Percentiles rank a stretch among this genome's conserved stretches.
These are phyloP conservation scores for Carallia pectinifolia DNA, from an alignment of 345 rosid genomes.

Conservation along the genomic window DNA sequence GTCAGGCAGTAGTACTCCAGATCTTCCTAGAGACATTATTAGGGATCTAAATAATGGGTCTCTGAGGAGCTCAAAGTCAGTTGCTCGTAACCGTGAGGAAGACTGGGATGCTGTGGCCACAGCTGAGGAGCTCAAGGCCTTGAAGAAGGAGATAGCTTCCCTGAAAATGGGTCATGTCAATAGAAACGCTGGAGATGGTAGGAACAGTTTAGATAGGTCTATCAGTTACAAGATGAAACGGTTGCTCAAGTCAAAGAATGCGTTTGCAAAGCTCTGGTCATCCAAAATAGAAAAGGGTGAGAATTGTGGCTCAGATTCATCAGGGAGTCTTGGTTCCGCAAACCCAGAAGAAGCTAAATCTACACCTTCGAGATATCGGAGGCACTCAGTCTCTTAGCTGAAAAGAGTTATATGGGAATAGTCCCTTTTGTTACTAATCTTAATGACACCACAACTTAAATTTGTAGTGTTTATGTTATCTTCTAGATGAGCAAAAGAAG, in stretches of 20 bases:
- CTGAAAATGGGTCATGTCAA: conserved; percentile 44
- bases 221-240: conserved; percentile 59
- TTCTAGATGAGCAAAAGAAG: conserved; percentile 24
- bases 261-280: conserved; percentile 53
- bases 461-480: conserved; percentile 18
- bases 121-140: conserved; percentile 67
- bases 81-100: conserved; percentile 59
- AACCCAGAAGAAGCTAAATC: conserved; percentile 51
- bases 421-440: conserved; percentile 7
- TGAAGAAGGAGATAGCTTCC: conserved; percentile 62
- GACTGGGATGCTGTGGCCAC: conserved; percentile 82
- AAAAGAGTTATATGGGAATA: conserved; percentile 10
- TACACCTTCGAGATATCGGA: conserved; percentile 69
- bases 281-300: conserved; percentile 57
- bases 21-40: conserved; percentile 47
- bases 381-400: conserved; percentile 66
- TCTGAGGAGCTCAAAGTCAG: conserved; percentile 68
- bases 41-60: conserved; percentile 55
- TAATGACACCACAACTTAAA: conserved; percentile 19
- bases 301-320: conserved; percentile 75
- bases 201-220: conserved; percentile 35
- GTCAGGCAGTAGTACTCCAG: conserved; percentile 85
- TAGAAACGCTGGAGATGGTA: conserved; percentile 39
- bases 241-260: conserved; percentile 66
- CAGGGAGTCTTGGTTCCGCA: conserved; percentile 64